Evolutionary conservation across 306 rosid species (phyloP), one percentile per base, ranked within the genome.

Genomic region (Glycine tomentella): DNA sequence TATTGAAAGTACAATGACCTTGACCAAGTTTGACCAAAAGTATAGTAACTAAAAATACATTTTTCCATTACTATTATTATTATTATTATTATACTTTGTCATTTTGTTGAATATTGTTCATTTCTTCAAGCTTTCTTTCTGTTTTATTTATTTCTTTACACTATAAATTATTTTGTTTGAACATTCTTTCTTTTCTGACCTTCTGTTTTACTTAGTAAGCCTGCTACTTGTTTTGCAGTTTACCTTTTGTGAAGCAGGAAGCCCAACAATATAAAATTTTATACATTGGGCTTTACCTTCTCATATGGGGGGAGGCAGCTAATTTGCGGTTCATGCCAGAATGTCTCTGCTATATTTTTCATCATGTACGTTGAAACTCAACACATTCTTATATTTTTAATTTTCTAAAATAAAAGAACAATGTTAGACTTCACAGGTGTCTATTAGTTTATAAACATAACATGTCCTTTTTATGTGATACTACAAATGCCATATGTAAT

Each of bases 231-330:
- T 72, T 33, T 72, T 87, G 89, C 85, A 95, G 99, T 68, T 86
- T 95, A 83, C 97, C 97, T 78, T 84, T 78, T 38, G 93, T 85
- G 82, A 95, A 88, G 84, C 91, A 89, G 72, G 97, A 95, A 84
- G 97, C 91, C 49, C 97, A 89, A 38, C 97, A 90, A 61, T 93
- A 91, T 80, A 95, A 95, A 89, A 90, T 93, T 71, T 79, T 93
- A 55, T 95, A 91, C 67, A 84, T 95, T 31, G 97, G 92, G 71
- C 99, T 95, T 74, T 88, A 91, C 91, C 91, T 95, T 40, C 99
- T 95, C 75, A 93, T 95, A 74, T 95, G 99, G 99, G 99, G 99
- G 67, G 99, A 95, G 87, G 99, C 97, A 57, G 94, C 99, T 71
- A 95, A 95, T 85, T 80, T 95, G 88, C 76, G 99, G 61, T 90